A percentile compares a stretch with the other conserved stretches of the same genome.
Evolutionary conservation across 2,329 filamentous ascomycete genomes (phyloP).

Genomic region (Colletotrichum lindemuthianum): DNA sequence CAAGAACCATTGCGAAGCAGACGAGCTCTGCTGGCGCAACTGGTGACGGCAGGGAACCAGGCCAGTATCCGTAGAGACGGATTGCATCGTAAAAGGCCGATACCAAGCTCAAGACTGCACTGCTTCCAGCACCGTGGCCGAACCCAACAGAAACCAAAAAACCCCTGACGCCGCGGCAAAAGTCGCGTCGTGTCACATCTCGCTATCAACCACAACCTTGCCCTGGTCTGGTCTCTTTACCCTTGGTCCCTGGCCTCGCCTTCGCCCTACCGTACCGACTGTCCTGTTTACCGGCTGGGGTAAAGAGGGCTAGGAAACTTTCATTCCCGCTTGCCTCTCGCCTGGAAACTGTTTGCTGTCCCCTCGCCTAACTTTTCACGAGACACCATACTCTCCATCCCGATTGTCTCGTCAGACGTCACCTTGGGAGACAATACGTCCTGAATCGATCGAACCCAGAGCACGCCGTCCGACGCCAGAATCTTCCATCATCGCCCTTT

Average conservation of each 20-base stretch:
- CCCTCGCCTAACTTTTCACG: conserved; percentile 4
- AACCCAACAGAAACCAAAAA: conserved; percentile 8
- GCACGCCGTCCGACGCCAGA: conserved; percentile 12
- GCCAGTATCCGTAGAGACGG: conserved; percentile 13
- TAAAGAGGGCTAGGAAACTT: conserved; percentile 27
- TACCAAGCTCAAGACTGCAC: conserved; percentile 9
- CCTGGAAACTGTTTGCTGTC: conserved; percentile 13
- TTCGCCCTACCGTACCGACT: conserved; percentile 27
- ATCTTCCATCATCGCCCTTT: conserved; percentile 11
- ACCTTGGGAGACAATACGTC: conserved; percentile 15
- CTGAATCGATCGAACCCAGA: conserved; percentile 20
- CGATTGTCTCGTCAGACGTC: not conserved
- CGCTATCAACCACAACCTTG: conserved; percentile 8
- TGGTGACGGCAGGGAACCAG: conserved; percentile 12
- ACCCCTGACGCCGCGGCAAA: conserved; percentile 31
- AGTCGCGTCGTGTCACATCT: conserved; percentile 31
- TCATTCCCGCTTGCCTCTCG: conserved; percentile 17
- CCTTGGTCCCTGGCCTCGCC: conserved; percentile 15
- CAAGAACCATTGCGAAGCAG: not conserved
- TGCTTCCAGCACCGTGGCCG: conserved; percentile 23
- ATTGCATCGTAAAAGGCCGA: not conserved
- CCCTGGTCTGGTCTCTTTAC: conserved; percentile 10
- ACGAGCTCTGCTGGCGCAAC: conserved; percentile 7
- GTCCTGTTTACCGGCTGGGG: conserved; percentile 19
- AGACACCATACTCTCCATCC: not conserved